Evolutionary conservation across 768 basidiomycete species (phyloP), one percentile per base, ranked within the genome.

Genomic region (Mycena polygramma): DNA sequence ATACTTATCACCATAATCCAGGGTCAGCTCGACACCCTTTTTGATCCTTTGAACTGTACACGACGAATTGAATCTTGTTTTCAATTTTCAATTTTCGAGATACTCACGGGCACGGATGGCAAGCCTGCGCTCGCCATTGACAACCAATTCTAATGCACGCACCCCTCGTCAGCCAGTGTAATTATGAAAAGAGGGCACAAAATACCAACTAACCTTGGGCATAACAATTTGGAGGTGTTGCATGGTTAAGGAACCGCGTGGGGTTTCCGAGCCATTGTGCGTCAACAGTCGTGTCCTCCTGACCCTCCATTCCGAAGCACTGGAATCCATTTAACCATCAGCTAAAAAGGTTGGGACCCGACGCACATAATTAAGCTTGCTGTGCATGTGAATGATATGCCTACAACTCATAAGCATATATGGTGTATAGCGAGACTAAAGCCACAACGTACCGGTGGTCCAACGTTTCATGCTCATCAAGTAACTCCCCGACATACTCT

Each of bases 221-320:
- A 4, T 1, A 24, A 35, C 72, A 73, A 35, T 70, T 73, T 15
- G 59, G 48, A 1, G 11, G 24, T 7, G 22, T 7, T 5, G 71
- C 39, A 46, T 72, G 66, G 45, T 72, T 72, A 20, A 72, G 63
- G 36, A 72, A 72, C 1, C 71, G 71, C 15, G 67, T 72, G 3
- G 66, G 66, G 24, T 72, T 72, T 5, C 71, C 71, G 7, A 72
- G 51, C 66, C 54, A 60, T n/a, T 59, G 61, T 9, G 71, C 63
- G 53, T 72, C 71, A 9, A 66, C 30, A 0, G 22, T 55, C 6
- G 52, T 37, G 19, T 35, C 24, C 30, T 26, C 17, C 7, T 39
- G 54, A 19, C n/a, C 35, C 17, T 35, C 37, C 26, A 52, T 26
- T 1, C 20, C 49, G 24, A 61, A 68, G 3, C 22, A 48, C 55